Evolutionary conservation across 257 asterid genomes (phyloP).

Genomic region (Solanum dulcamara): DNA sequence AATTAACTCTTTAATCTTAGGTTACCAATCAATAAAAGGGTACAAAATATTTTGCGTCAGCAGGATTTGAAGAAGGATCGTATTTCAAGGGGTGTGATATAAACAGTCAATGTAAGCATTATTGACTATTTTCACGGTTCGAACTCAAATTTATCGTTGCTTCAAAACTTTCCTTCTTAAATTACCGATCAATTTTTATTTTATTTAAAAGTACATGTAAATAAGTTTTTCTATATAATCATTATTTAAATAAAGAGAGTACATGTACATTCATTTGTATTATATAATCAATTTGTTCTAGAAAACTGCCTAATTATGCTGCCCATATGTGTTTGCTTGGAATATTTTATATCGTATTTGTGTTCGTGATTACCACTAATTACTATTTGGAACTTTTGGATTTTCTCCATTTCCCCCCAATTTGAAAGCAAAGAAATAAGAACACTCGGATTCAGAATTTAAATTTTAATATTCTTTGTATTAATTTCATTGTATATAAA

Average conservation of each 20-base stretch:
- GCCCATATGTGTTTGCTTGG: background rate
- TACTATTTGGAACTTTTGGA: background rate
- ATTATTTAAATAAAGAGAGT: background rate
- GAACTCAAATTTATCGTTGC: background rate
- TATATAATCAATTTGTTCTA: background rate
- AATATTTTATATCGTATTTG: background rate
- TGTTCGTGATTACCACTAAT: background rate
- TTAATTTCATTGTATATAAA: background rate
- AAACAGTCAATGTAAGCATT: too few species aligned
- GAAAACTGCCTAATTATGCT: background rate
- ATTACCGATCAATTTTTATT: background rate
- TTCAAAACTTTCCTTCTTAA: background rate
- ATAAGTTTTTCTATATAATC: rapidly evolving
- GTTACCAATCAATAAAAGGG: background rate
- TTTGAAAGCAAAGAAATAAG: background rate
- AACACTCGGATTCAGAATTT: background rate
- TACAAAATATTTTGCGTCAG: rapidly evolving
- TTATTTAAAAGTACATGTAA: background rate
- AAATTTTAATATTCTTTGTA: background rate
- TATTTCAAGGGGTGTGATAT: too few species aligned
- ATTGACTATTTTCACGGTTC: background rate
- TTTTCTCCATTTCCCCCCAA: background rate
- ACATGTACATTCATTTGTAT: background rate
- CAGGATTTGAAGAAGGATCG: rapidly evolving
- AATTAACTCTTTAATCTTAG: background rate